Conservation (phyloP, 1,284 basidiomycete species). For the Papiliotrema flavescens region DNA sequence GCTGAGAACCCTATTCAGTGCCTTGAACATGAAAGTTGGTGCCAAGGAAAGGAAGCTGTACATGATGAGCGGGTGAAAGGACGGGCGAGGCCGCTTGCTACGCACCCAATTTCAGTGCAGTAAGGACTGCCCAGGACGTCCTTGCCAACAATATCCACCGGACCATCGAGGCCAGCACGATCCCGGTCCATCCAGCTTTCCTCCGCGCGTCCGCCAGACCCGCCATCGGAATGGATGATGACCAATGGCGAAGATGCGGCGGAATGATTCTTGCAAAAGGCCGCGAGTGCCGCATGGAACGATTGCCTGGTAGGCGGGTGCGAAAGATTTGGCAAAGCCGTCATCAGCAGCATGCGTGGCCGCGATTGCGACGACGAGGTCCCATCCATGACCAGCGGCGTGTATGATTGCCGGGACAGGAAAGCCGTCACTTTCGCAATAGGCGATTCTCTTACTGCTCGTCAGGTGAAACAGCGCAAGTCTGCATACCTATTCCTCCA, state of each 20-base stretch:
- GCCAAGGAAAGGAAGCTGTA: constrained; percentile 87
- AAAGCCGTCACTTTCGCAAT: constrained; percentile 75
- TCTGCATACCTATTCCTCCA: constrained; percentile 27
- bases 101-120: constrained; percentile 67
- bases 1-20: constrained; percentile 64
- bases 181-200: constrained; percentile 52
- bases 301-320: constrained; percentile 66
- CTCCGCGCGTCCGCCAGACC: constrained; percentile 62
- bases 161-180: constrained; percentile 53
- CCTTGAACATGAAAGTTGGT: constrained; percentile 74
- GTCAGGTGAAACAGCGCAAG: background rate
- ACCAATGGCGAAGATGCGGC: constrained; percentile 63
- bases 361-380: background rate
- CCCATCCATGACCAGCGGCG: constrained; percentile 60
- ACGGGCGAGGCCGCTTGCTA: background rate
- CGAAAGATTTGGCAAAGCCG: constrained; percentile 87
- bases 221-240: constrained; percentile 78
- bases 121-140: constrained; percentile 66
- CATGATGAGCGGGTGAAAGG: background rate
- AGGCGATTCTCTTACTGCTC: constrained; percentile 56
- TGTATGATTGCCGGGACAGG: constrained; percentile 63
- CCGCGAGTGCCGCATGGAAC: constrained; percentile 69
- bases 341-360: constrained; percentile 67
- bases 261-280: constrained; percentile 54
- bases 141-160: constrained; percentile 50